Evolutionary conservation across 345 rosid genomes (phyloP).

Genomic region (Linum tenue): DNA sequence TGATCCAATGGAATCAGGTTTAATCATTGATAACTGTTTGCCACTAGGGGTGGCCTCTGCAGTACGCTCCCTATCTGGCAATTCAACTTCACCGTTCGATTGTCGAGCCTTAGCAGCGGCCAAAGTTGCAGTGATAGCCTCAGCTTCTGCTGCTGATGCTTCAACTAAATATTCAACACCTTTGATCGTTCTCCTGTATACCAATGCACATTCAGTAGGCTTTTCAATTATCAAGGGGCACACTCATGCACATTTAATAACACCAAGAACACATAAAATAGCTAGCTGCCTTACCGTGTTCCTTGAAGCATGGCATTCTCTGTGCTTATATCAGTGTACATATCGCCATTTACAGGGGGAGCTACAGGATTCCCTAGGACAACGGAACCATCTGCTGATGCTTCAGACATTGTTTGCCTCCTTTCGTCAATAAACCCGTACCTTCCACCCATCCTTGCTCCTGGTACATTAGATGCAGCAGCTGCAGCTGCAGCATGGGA

Average conservation of each 20-base stretch:
- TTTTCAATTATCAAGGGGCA: constrained; percentile 8
- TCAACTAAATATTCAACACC: constrained; percentile 95
- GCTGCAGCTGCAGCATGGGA: constrained; percentile 93
- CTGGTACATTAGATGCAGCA: constrained; percentile 57
- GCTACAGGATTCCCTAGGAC: constrained; percentile 93
- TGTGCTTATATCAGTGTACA: constrained; percentile 86
- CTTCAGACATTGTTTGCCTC: constrained; percentile 54
- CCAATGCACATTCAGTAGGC: constrained; percentile 13
- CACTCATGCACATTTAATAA: neutral
- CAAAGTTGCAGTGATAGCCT: constrained; percentile 88
- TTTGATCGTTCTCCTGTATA: constrained; percentile 70
- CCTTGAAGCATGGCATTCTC: constrained; percentile 83
- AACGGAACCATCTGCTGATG: constrained; percentile 72
- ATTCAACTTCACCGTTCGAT: constrained; percentile 80
- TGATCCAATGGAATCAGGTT: constrained; percentile 60
- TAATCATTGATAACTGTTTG: constrained; percentile 56
- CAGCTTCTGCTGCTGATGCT: constrained; percentile 98
- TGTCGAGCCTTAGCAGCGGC: constrained; percentile 98
- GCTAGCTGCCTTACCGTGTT: constrained; percentile 42
- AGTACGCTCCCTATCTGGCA: constrained; percentile 75
- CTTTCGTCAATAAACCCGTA: constrained; percentile 80
- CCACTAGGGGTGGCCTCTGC: constrained; percentile 97
- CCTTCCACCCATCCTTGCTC: constrained; percentile 57
- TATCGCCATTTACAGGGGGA: constrained; percentile 85
- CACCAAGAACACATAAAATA: constrained; percentile 1